Conservation (phyloP, 208 protist genomes). For the Trypanosoma cruzi region DNA sequence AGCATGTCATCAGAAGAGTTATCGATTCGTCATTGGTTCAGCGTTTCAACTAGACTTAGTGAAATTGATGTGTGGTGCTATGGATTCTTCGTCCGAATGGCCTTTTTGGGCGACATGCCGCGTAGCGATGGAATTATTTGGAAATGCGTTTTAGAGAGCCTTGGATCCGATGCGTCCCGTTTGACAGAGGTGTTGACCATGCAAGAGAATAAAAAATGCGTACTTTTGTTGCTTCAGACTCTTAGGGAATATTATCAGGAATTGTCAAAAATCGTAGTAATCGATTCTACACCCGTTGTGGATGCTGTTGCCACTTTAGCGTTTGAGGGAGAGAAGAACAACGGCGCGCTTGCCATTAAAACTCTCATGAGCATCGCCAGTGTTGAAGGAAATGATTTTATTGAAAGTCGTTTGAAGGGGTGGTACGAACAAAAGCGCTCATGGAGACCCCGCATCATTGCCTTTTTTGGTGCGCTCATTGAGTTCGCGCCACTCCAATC, state of each 20-base stretch:
- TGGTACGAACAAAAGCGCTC: constrained; percentile 29
- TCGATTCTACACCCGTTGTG: constrained; percentile 9
- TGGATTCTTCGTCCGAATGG: constrained; percentile 17
- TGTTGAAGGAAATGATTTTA: constrained; percentile 21
- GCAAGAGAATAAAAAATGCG: background rate
- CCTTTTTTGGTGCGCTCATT: constrained; percentile 29
- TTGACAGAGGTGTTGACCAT: constrained; percentile 2
- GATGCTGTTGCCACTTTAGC: constrained; percentile 26
- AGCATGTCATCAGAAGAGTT: constrained; percentile 4
- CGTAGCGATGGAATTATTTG: background rate
- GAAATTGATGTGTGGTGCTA: constrained; percentile 27
- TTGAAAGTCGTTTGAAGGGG: constrained; percentile 18
- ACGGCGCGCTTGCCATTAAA: constrained; percentile 11
- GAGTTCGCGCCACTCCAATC: constrained; percentile 21
- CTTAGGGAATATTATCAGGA: constrained; percentile 24
- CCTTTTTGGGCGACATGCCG: constrained; percentile 17
- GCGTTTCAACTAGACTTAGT: constrained; percentile 13
- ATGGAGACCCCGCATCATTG: constrained; percentile 29
- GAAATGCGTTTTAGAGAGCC: constrained; percentile 3
- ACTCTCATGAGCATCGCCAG: constrained; percentile 22
- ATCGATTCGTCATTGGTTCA: constrained; percentile 20
- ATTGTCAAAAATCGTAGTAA: constrained; percentile 10
- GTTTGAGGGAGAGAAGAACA: constrained; percentile 16
- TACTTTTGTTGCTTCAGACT: constrained; percentile 22
- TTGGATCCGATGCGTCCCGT: background rate